Base-by-base conservation (phyloP, 140 eudicot species). In the Cichorium intybus region DNA sequence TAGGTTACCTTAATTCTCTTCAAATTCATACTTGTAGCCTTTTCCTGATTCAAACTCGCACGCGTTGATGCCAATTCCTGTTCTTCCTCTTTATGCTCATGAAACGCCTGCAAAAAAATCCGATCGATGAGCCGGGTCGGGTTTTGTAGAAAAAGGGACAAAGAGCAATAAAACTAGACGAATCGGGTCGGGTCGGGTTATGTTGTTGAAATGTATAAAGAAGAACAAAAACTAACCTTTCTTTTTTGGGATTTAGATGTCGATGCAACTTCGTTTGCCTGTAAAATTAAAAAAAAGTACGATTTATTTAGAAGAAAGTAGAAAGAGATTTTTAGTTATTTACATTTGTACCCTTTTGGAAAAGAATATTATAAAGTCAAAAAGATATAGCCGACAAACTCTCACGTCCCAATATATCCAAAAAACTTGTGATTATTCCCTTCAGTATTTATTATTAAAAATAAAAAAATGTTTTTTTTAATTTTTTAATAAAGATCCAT, bases 331-430 rank as follows among this genome's bases (percentile, higher is more conserved):
- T 15, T 6, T 7, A 24, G 62, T 10, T 29, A 14, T 24, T 10
- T 10, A 39, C 41, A 35, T 15, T 34, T 60, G n/a, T 48, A 56
- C 48, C 35, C 68, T 56, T 65, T 56, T 20, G 17, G 43, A 65
- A 51, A 49, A 27, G 78, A 47, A 65, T 56, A 37, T 28, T 0
- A 65, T 23, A 73, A 73, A 47, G 73, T 34, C 68, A 47, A 47
- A 73, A 73, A 73, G 73, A 47, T 33, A 65, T 65, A 56, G 66
- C 72, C 78, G 78, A 73, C 78, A 73, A 73, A 64, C 59, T 54
- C 55, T 64, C 68, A 73, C 72, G 26, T 60, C 78, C 66, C 56
- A 55, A 64, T 31, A 64, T 33, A 56, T 24, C 49, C 22, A 16
- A 47, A 16, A 47, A 22, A 46, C 24, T 57, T 56, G 70, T 65